A percentile compares a stretch with the other conserved stretches of the same genome.
phyloP scores from a whole-genome alignment of 2,329 filamentous ascomycete species.

The Aspergillus ibericus region DNA sequence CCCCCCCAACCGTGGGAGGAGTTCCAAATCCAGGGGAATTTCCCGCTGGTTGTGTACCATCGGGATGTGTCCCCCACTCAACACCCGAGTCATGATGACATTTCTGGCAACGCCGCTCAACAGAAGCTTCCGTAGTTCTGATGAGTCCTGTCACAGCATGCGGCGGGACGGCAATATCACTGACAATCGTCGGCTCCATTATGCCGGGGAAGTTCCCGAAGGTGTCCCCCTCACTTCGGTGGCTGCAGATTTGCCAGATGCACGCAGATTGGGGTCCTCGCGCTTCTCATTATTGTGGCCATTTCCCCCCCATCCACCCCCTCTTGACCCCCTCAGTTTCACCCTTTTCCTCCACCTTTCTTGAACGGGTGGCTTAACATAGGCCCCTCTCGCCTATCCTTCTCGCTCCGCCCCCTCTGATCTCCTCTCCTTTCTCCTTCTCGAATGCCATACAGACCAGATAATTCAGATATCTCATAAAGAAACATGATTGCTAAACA shows the following conservation, averaged over 20 bases:
- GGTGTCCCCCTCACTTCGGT: slow-evolving; percentile 15
- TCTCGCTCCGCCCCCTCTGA: neutral
- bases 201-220: slow-evolving; percentile 9
- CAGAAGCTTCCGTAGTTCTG: neutral
- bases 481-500: slow-evolving; percentile 11
- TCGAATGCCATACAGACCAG: neutral
- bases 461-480: neutral
- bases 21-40: neutral
- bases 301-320: neutral
- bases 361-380: neutral
- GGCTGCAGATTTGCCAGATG: slow-evolving; percentile 2
- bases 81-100: neutral
- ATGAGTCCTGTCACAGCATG: neutral
- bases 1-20: neutral
- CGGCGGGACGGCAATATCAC: neutral
- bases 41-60: neutral
- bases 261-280: slow-evolving; percentile 5
- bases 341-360: neutral
- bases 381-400: neutral
- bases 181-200: slow-evolving; percentile 13
- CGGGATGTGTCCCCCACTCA: neutral
- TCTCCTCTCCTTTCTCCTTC: neutral
- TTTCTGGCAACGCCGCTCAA: neutral
- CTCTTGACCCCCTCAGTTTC: neutral
- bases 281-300: slow-evolving; percentile 1